phyloP scores from a whole-genome alignment of 2,329 filamentous ascomycete genomes.

The Zasmidium cellare region DNA sequence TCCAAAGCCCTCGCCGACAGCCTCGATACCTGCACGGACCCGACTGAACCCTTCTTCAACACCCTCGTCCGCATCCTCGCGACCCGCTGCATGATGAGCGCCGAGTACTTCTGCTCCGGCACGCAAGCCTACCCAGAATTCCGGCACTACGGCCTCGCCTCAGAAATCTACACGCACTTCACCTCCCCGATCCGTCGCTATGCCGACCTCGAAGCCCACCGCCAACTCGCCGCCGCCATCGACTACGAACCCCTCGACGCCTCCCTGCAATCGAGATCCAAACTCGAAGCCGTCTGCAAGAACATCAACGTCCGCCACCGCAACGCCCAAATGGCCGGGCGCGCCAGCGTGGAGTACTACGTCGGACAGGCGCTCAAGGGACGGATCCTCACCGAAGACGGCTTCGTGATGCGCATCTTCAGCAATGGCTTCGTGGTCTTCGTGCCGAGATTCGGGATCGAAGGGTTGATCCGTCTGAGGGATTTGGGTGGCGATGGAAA shows the following conservation, averaged over 20 bases:
- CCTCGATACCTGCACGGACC: slow-evolving; percentile 79
- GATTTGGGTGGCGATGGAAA: slow-evolving; percentile 68
- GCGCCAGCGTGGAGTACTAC: slow-evolving; percentile 95
- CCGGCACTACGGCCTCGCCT: slow-evolving; percentile 93
- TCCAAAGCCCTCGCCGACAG: slow-evolving; percentile 93
- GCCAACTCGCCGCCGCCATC: slow-evolving; percentile 93
- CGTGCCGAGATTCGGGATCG: slow-evolving; percentile 92
- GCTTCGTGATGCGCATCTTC: slow-evolving; percentile 96
- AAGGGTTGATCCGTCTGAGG: slow-evolving; percentile 81
- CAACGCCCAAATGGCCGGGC: slow-evolving; percentile 92
- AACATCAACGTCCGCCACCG: slow-evolving; percentile 98
- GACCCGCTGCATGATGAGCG: slow-evolving; percentile 98
- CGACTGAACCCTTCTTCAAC: slow-evolving; percentile 91
- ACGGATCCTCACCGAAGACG: slow-evolving; percentile 74
- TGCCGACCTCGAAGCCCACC: slow-evolving; percentile 91
- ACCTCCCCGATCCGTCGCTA: slow-evolving; percentile 96
- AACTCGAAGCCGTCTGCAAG: slow-evolving; percentile 90
- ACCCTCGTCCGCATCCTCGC: slow-evolving; percentile 96
- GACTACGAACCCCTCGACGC: slow-evolving; percentile 86
- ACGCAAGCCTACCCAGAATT: slow-evolving; percentile 93
- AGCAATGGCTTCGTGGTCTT: slow-evolving; percentile 97
- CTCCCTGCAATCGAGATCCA: slow-evolving; percentile 75
- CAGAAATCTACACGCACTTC: slow-evolving; percentile 98
- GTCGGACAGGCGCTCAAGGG: slow-evolving; percentile 93
- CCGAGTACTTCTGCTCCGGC: slow-evolving; percentile 96